Percentiles rank a stretch among this genome's conserved stretches.
phyloP scores from a whole-genome alignment of 1,284 basidiomycete species.

The Pseudozyma tsukubaensis region DNA sequence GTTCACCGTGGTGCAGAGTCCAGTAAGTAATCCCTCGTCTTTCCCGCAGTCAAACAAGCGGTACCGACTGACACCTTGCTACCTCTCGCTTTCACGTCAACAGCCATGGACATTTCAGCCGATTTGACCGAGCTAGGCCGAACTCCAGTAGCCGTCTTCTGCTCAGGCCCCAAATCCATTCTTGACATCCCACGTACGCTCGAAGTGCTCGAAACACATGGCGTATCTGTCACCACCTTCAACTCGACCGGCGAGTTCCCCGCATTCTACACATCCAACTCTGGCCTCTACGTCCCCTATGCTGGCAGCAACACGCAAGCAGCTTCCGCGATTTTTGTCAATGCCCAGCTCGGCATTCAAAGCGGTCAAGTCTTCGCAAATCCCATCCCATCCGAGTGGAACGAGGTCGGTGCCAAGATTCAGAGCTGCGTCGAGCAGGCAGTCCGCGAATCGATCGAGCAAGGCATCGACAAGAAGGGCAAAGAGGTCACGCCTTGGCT shows the following conservation, averaged over 20 bases:
- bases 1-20: conserved; percentile 92
- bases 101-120: conserved; percentile 79
- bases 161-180: conserved; percentile 96
- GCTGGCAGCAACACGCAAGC: conserved; percentile 39
- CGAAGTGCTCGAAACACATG: conserved; percentile 96
- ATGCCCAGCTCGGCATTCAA: conserved; percentile 73
- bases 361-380: conserved; percentile 78
- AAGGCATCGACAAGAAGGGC: conserved; percentile 82
- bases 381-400: conserved; percentile 85
- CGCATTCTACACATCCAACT: conserved; percentile 88
- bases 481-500: conserved; percentile 98
- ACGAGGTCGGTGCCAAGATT: conserved; percentile 77
- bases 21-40: conserved; percentile 71
- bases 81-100: conserved; percentile 70
- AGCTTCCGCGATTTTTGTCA: conserved; percentile 71
- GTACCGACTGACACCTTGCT: too few relatives aligned
- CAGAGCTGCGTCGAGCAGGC: conserved; percentile 88
- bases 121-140: conserved; percentile 64
- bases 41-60: conserved; percentile 55
- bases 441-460: conserved; percentile 82
- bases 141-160: conserved; percentile 76
- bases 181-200: conserved; percentile 88
- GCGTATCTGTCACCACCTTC: conserved; percentile 89
- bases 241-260: conserved; percentile 80
- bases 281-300: conserved; percentile 79